Conservation (phyloP, 768 basidiomycete genomes). For the Phanerodontia chrysosporium region DNA sequence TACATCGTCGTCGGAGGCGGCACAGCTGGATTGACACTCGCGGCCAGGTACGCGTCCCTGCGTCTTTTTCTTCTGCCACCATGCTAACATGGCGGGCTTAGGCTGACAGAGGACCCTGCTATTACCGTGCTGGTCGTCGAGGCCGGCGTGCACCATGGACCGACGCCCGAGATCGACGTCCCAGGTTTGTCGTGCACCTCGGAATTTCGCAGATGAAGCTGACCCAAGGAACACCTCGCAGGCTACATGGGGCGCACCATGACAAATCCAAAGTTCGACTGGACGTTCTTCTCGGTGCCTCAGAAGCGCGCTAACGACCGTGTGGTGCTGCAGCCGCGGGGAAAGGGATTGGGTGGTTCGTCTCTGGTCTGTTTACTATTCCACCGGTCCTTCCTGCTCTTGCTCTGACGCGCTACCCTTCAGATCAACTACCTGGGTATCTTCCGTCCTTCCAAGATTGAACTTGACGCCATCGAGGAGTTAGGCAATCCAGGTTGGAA, state of each 20-base stretch:
- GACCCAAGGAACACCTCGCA: not conserved
- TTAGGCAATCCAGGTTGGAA: slow-evolving; percentile 26
- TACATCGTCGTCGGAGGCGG: slow-evolving; percentile 17
- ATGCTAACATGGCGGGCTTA: not conserved
- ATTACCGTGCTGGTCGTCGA: slow-evolving; percentile 16
- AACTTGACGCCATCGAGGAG: slow-evolving; percentile 16
- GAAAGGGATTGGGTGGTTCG: slow-evolving; percentile 8
- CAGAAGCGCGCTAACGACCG: not conserved
- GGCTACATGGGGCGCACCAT: not conserved
- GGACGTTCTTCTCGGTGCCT: slow-evolving; percentile 1
- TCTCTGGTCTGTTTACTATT: slow-evolving; percentile 13
- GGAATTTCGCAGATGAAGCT: not conserved
- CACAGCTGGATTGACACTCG: slow-evolving; percentile 14
- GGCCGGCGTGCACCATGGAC: not conserved
- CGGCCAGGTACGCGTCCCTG: slow-evolving; percentile 5
- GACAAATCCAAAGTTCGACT: slow-evolving; percentile 2
- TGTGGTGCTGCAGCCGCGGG: not conserved
- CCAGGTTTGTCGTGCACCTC: not conserved
- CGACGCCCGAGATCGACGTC: not conserved
- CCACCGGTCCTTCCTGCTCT: too few relatives aligned
- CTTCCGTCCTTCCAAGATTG: slow-evolving; percentile 5
- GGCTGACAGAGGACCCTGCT: slow-evolving; percentile 23
- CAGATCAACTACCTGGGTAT: slow-evolving; percentile 15
- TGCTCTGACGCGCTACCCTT: too few relatives aligned
- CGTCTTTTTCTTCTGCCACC: not conserved